These are phyloP conservation scores for Agrostemma githago DNA, from an alignment of 148 eudicot species.

Conservation along the genomic window DNA sequence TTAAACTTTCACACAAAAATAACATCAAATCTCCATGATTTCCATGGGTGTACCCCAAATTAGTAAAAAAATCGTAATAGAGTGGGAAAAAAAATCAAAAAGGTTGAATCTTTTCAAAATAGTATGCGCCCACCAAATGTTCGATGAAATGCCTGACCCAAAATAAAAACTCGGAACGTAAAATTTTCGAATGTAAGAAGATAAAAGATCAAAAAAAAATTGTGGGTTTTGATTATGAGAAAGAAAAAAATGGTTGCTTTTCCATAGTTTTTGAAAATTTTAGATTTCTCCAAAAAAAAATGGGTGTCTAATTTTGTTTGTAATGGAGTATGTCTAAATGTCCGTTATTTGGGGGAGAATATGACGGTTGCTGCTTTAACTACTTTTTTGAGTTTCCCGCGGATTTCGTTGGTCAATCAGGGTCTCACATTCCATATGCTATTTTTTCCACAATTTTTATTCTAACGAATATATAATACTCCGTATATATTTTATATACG, in stretches of 20 bases:
- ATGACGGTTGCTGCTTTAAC: slow-evolving; percentile 6
- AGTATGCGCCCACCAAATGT: background rate
- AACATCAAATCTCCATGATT: background rate
- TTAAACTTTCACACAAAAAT: background rate
- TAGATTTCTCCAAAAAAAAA: background rate
- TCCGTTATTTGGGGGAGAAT: slow-evolving; percentile 7
- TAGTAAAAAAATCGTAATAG: background rate
- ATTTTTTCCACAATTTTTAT: background rate
- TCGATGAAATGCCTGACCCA: slow-evolving; percentile 17
- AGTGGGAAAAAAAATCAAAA: background rate
- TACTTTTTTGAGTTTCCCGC: slow-evolving; percentile 17
- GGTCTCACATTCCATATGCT: background rate
- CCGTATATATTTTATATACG: too few relatives aligned
- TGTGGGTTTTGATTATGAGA: background rate
- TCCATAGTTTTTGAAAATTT: slow-evolving; percentile 2
- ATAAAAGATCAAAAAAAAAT: background rate
- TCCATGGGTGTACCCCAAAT: slow-evolving; percentile 1
- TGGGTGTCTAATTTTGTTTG: background rate
- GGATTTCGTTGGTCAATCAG: slow-evolving; percentile 2
- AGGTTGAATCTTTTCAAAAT: background rate
- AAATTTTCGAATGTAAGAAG: background rate
- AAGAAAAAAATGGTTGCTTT: slow-evolving; percentile 1
- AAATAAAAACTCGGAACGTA: background rate
- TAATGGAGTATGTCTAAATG: background rate
- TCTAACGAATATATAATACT: too few relatives aligned